Base-by-base conservation (phyloP, 345 rosid genomes). In the Pugionium cornutum region DNA sequence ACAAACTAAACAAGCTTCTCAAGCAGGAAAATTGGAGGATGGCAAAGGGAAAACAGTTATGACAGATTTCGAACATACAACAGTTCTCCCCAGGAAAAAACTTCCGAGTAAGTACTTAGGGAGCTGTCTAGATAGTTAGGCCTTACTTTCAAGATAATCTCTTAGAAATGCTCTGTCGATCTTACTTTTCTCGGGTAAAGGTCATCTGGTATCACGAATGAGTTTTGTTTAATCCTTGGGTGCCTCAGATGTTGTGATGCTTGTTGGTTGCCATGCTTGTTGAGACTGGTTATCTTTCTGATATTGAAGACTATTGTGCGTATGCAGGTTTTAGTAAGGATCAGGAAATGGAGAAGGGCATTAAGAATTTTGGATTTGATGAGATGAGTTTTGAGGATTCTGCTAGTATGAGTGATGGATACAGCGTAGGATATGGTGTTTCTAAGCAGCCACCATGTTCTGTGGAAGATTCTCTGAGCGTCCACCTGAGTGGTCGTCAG, bases 321-420 rank as follows among this genome's bases (percentile, higher is more conserved):
- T 56, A 29, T 44, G 53, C 34, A 53, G 62, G 54, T 33, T 45
- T 45, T 36, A 65, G 66, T 40, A 56, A 56, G 46, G 55, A 44
- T 44, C 37, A 6, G 40, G 65, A 50, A 48, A 32, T 57, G 41
- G 47, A 69, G 4, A 73, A 64, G 64, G 58, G 47, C 62, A 73
- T 78, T 45, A 74, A 74, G 32, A 74, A 75, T 54, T 58, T 47
- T 54, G 56, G 80, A 75, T 29, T 81, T 68, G 78, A 57, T 75
- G 91, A 83, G 55, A 76, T 81, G 83, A 79, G 81, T 71, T 85
- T 81, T 68, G 77, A 50, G 34, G 81, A 82, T 64, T 73, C 76
- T 48, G 79, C 84, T 62, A 82, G 84, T 49, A 84, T 77, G 58
- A 54, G 73, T 58, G 84, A 87, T 67, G 89, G 47, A 35, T 60